Percentiles rank a stretch among this genome's conserved stretches.
These are phyloP conservation scores for Wickerhamiella dianesei DNA, from an alignment of 805 yeast genomes.

Conservation along the genomic window DNA sequence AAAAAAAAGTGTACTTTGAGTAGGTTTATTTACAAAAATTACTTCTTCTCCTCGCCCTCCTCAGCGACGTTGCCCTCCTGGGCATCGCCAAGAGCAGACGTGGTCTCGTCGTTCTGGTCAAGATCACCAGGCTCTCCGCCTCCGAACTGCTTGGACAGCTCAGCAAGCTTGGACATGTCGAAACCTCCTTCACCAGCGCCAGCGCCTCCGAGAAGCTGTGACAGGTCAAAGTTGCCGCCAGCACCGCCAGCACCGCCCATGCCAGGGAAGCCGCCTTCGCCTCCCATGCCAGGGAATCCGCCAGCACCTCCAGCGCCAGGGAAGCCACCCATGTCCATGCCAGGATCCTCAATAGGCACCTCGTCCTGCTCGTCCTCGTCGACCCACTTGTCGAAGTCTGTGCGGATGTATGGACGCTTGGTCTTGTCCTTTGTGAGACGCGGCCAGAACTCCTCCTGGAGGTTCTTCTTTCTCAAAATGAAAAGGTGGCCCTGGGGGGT, in stretches of 20 bases:
- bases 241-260: conserved; percentile 31
- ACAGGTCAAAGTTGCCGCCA: conserved; percentile 21
- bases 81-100: conserved; percentile 14
- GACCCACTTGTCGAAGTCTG: conserved; percentile 96
- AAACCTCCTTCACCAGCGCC: conserved; percentile 22
- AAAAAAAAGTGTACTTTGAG: neutral
- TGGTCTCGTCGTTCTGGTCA: conserved; percentile 18
- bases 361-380: conserved; percentile 97
- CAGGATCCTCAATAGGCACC: conserved; percentile 35
- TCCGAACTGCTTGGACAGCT: conserved; percentile 10
- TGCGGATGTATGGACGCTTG: conserved; percentile 67
- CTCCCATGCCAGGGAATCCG: conserved; percentile 24
- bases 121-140: conserved; percentile 13
- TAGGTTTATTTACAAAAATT: conserved; percentile 1
- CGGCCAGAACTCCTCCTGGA: conserved; percentile 82
- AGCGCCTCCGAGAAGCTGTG: conserved; percentile 15
- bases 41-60: neutral
- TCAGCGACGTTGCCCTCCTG: conserved; percentile 11
- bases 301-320: conserved; percentile 25
- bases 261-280: conserved; percentile 22
- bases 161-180: conserved; percentile 19
- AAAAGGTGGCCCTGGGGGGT: conserved; percentile 54
- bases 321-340: conserved; percentile 27
- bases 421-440: conserved; percentile 78
- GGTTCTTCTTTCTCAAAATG: conserved; percentile 54